A percentile compares a stretch with the other conserved stretches of the same genome.
Conservation (phyloP, 345 rosid genomes). For the Corchorus olitorius region DNA sequence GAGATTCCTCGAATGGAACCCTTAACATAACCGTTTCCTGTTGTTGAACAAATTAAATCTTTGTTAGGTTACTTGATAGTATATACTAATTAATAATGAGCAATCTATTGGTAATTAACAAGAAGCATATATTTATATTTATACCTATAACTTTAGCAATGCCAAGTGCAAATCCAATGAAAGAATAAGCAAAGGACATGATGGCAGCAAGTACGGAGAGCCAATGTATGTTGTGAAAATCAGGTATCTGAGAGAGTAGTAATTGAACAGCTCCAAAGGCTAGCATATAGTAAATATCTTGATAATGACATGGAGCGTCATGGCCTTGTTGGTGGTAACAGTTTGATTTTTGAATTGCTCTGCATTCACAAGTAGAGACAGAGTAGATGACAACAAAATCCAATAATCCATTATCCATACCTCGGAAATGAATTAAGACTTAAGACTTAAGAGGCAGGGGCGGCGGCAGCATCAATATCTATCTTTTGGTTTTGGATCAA, state of each 20-base stretch:
- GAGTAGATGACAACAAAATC: neutral
- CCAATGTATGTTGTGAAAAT: conserved; percentile 55
- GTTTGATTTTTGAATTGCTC: conserved; percentile 52
- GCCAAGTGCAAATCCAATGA: conserved; percentile 56
- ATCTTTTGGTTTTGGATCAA: neutral
- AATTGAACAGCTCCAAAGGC: conserved; percentile 53
- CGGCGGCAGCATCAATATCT: neutral
- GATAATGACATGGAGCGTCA: conserved; percentile 37
- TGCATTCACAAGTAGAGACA: conserved; percentile 24
- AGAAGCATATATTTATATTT: too few relatives aligned
- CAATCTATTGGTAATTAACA: neutral
- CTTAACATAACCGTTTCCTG: conserved; percentile 48
- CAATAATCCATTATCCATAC: neutral
- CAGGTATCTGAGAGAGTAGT: conserved; percentile 52
- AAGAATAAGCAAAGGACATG: conserved; percentile 61
- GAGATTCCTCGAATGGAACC: conserved; percentile 52
- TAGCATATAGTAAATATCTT: conserved; percentile 42
- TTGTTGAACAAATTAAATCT: neutral
- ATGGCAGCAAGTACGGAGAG: conserved; percentile 53
- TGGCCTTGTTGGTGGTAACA: conserved; percentile 56
- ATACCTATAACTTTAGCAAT: conserved; percentile 45
- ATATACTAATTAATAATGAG: neutral
- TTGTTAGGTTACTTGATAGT: neutral
- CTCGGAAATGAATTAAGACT: neutral
- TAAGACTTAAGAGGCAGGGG: neutral